Evolutionary conservation across 2,329 filamentous ascomycete genomes (phyloP), one percentile per base, ranked within the genome.

Genomic region (Cryoendolithus antarcticus): DNA sequence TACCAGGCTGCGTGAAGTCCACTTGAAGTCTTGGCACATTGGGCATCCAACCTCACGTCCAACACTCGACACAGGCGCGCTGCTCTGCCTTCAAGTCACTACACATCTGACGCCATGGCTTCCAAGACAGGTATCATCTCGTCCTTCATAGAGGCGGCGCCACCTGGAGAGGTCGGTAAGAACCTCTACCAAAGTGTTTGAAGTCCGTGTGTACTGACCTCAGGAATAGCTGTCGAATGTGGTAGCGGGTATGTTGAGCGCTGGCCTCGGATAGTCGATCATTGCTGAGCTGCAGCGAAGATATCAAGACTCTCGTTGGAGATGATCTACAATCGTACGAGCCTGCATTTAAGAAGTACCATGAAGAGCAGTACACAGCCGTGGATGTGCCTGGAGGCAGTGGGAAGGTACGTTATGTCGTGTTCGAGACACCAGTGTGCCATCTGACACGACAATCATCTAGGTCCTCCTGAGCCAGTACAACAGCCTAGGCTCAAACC

Each of bases 301-400:
- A 94, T 60, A 93, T 98, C 69, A 93, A 94, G 63, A 72, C 77
- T 37, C 72, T 98, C 32, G 86, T 86, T 11, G 68, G 75, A 45
- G 76, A 82, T 50, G 76, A 77, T 32, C 66, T 88, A 40, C 66
- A 76, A 44, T 77, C 82, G 47, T 80, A 95, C 38, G 74, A 72
- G 5, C 83, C 86, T 0, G 86, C 91, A 0, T 93, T 94, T 60
- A 72, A 88, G 64, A 86, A 82, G 63, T 96, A 98, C 73, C 95
- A 96, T 55, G 89, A 98, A 64, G 82, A 88, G 62, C 91, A 98
- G 63, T 82, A 95, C 61, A 67, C 78, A 35, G 86, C 86, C 10
- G 80, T 85, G 45, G 94, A 93, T 71, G 75, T 98, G 40, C 89
- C 89, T 0, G 86, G 86, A 24, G 77, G 82, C 58, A 89, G 77